Evolutionary conservation across 169 alveolate species (phyloP), one percentile per base, ranked within the genome.

Genomic region (Eimeria falciformis): DNA sequence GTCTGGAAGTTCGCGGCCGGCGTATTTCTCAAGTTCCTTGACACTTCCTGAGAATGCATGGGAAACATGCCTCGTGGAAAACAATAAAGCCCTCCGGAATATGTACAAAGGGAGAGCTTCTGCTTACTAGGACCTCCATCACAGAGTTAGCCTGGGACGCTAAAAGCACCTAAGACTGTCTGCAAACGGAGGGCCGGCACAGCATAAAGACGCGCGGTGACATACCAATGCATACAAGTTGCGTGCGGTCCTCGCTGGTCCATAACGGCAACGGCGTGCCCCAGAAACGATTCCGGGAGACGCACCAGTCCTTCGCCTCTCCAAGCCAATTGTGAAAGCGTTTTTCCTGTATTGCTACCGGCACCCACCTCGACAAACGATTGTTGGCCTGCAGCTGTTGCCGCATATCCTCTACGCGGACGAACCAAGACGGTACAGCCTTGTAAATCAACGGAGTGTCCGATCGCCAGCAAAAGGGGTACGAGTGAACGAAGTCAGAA

Each of bases 251-350:
- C 55, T 98, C 99, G 77, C 98, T 96, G 29, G 96, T 98, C 99
- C 99, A 98, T 47, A 98, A 94, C 2, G 99, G 99, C 75, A 99
- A 98, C 1, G 99, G 99, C 71, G 99, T 98, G 18, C 99, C 99
- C 99, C 99, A 99, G 92, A 97, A 98, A 46, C 96, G 91, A 94
- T 97, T 98, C 82, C 99, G 95, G 84, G 99, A 97, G 84, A 99
- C 98, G 95, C 99, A 99, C 99, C 99, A 99, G 95, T 99, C 99
- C 87, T 98, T 96, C 21, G 99, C 99, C 93, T 98, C 99, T 2
- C 97, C 97, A 27, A 99, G 97, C 99, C 99, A 99, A 96, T 98
- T 99, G 82, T 98, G 99, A 96, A 99, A 99, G 85, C 99, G 97
- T 92, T 98, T 98, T 89, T 98, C 99, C 95, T 98, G 97, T 56